These are phyloP conservation scores for Diaporthe australafricana DNA, from an alignment of 2,329 filamentous ascomycete genomes.

Conservation along the genomic window DNA sequence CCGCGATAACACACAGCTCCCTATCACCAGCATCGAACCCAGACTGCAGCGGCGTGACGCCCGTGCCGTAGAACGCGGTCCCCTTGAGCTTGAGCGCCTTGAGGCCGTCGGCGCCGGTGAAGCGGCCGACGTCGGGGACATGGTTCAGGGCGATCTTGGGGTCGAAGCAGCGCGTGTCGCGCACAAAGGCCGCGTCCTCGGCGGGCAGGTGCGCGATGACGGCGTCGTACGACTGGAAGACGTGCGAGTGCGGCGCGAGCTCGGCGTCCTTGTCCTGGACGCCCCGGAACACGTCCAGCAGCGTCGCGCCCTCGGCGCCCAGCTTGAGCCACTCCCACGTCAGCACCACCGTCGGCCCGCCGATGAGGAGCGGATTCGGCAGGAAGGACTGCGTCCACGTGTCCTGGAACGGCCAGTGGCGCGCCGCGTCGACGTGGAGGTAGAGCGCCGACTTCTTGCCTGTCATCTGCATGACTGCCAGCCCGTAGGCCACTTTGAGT, in stretches of 20 bases:
- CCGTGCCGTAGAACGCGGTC: neutral
- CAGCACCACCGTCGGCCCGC: neutral
- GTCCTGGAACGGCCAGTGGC: conserved; percentile 23
- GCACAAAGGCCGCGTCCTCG: neutral
- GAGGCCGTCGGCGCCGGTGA: conserved; percentile 11
- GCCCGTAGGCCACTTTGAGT: neutral
- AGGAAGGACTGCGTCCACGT: conserved; percentile 1
- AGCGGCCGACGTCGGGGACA: conserved; percentile 10
- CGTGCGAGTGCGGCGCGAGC: conserved; percentile 1
- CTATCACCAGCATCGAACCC: neutral
- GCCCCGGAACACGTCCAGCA: neutral
- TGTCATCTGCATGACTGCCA: conserved; percentile 6
- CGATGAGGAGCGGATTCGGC: neutral
- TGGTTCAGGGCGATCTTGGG: conserved; percentile 11
- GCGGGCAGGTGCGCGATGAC: neutral
- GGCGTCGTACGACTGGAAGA: neutral
- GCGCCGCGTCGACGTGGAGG: neutral
- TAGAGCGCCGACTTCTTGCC: neutral
- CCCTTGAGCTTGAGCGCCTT: neutral
- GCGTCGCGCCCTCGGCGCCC: too few relatives aligned
- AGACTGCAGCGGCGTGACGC: neutral
- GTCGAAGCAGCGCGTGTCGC: neutral
- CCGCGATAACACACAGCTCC: conserved; percentile 1
- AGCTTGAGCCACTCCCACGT: conserved; percentile 8
- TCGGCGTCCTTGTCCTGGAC: neutral